These are phyloP conservation scores for Phytophthora cryptogea DNA, from an alignment of 352 stramenopile species.

Conservation along the genomic window DNA sequence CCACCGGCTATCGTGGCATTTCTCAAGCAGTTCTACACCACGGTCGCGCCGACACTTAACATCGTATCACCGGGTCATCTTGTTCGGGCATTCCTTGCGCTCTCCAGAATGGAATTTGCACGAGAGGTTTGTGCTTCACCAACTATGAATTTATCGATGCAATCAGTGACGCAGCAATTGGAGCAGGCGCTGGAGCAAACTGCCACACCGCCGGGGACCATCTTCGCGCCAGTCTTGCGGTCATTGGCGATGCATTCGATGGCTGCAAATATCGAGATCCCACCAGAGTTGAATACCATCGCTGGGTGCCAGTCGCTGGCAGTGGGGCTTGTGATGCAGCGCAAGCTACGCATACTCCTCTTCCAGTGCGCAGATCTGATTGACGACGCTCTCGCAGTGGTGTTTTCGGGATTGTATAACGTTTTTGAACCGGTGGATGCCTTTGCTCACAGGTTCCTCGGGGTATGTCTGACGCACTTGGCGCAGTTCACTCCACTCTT, in stretches of 20 bases:
- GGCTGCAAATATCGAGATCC: conserved; percentile 14
- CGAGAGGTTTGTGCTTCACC: conserved; percentile 42
- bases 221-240: conserved; percentile 40
- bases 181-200: conserved; percentile 42
- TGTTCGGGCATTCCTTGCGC: conserved; percentile 31
- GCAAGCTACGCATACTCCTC: conserved; percentile 53
- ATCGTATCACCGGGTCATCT: conserved; percentile 20
- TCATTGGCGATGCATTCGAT: conserved; percentile 26
- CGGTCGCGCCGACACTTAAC: conserved; percentile 27
- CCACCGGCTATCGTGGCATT: conserved; percentile 27
- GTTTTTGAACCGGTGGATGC: conserved; percentile 52
- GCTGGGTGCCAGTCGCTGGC: conserved; percentile 43
- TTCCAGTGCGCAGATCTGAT: conserved; percentile 41
- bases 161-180: conserved; percentile 45
- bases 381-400: conserved; percentile 48
- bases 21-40: conserved; percentile 36
- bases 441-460: conserved; percentile 57
- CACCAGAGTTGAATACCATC: conserved; percentile 40
- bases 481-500: conserved; percentile 51
- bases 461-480: conserved; percentile 52
- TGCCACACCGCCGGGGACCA: conserved; percentile 22
- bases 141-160: conserved; percentile 42
- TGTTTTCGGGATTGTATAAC: conserved; percentile 58
- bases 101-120: conserved; percentile 53
- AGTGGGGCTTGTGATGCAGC: conserved; percentile 54